Evolutionary conservation across 805 yeast species (phyloP).

Genomic region (Cyberlindnera mycetangii): DNA sequence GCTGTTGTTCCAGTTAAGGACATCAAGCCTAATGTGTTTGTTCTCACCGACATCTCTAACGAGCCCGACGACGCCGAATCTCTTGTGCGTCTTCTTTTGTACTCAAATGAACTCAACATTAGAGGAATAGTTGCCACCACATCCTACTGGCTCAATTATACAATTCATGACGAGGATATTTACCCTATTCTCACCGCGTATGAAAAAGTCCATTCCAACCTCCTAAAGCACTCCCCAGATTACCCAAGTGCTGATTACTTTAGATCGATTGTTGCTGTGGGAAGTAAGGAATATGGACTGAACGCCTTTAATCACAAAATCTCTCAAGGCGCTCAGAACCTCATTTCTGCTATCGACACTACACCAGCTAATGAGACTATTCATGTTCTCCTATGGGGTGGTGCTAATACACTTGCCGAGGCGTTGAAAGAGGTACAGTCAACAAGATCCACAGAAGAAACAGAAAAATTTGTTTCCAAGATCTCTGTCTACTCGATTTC

Average conservation of each 20-base stretch:
- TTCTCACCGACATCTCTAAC: constrained; percentile 31
- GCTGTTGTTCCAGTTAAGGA: constrained; percentile 23
- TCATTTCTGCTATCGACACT: constrained; percentile 27
- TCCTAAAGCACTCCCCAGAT: constrained; percentile 26
- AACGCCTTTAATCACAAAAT: constrained; percentile 21
- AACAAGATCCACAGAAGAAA: constrained; percentile 17
- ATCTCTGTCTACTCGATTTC: constrained; percentile 29
- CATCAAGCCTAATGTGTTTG: constrained; percentile 29
- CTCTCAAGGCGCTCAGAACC: constrained; percentile 26
- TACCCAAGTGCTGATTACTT: constrained; percentile 30
- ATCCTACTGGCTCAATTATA: constrained; percentile 32
- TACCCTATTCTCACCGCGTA: constrained; percentile 33
- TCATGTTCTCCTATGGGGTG: constrained; percentile 32
- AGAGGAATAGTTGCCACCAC: constrained; percentile 34
- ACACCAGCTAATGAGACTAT: constrained; percentile 17
- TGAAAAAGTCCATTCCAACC: constrained; percentile 25
- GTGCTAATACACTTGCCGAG: constrained; percentile 33
- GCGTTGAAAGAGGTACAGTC: constrained; percentile 26
- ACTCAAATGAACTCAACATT: constrained; percentile 30
- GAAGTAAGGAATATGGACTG: constrained; percentile 29
- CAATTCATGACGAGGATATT: constrained; percentile 31
- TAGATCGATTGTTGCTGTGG: constrained; percentile 26
- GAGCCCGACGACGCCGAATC: constrained; percentile 34
- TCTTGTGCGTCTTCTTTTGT: constrained; percentile 30
- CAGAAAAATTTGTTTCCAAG: constrained; percentile 20